Conservation (phyloP, 2,329 filamentous ascomycete species). For the Alternaria gaisen region DNA sequence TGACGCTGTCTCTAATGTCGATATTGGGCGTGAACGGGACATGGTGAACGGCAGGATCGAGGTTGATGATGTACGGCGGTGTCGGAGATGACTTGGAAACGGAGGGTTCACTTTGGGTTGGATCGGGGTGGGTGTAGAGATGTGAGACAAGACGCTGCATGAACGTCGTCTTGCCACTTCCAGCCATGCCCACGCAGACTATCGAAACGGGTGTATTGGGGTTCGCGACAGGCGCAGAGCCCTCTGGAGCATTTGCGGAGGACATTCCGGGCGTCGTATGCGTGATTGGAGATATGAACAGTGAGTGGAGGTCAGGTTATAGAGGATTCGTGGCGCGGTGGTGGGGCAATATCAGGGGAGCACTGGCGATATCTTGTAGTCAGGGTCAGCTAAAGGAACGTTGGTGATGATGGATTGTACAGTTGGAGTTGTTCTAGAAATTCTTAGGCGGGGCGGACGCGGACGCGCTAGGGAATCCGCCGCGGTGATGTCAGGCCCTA, state of each 20-base stretch:
- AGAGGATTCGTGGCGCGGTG: background rate
- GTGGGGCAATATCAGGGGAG: no score
- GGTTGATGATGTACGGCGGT: slow-evolving; percentile 96
- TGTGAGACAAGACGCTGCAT: slow-evolving; percentile 98
- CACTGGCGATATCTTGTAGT: background rate
- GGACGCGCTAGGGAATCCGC: slow-evolving; percentile 24
- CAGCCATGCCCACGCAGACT: slow-evolving; percentile 97
- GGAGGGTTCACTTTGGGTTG: slow-evolving; percentile 38
- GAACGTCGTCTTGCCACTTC: slow-evolving; percentile 99
- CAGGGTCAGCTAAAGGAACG: slow-evolving; percentile 11
- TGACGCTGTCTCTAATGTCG: slow-evolving; percentile 97
- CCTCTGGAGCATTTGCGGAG: slow-evolving; percentile 35
- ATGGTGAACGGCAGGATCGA: slow-evolving; percentile 92
- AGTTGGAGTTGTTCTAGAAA: slow-evolving; percentile 29
- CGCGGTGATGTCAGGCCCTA: slow-evolving; percentile 40
- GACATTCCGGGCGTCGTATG: slow-evolving; percentile 52
- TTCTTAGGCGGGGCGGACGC: slow-evolving; percentile 45
- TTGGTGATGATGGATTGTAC: slow-evolving; percentile 4
- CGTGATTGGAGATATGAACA: background rate
- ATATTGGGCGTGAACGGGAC: slow-evolving; percentile 98
- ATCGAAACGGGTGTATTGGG: slow-evolving; percentile 71
- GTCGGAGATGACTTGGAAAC: slow-evolving; percentile 39
- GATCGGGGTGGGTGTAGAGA: slow-evolving; percentile 78
- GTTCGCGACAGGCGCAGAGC: slow-evolving; percentile 19
- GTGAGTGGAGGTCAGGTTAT: background rate